Percentiles rank a stretch among this genome's conserved stretches.
Conservation (phyloP, 176 grass and related monocot species). For the Aegilops bicornis region DNA sequence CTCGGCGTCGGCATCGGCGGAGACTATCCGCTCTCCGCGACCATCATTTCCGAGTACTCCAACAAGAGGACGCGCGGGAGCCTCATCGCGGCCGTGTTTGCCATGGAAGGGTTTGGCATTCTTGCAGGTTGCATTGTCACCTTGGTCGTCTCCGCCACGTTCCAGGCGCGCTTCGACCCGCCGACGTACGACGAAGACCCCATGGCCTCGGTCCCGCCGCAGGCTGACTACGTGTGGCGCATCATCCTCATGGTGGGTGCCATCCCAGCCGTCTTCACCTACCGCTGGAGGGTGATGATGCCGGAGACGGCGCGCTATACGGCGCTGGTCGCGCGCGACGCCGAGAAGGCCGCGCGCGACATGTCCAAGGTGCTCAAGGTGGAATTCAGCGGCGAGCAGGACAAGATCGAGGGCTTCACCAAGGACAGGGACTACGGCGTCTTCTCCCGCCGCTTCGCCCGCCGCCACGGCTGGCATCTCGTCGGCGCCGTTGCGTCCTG, state of each 20-base stretch:
- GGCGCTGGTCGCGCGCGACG: constrained; percentile 45
- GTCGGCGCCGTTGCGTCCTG: neutral
- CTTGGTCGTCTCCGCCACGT: constrained; percentile 30
- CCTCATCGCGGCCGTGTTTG: constrained; percentile 25
- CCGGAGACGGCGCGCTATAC: constrained; percentile 72
- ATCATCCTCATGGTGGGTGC: constrained; percentile 63
- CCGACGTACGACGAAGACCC: constrained; percentile 3
- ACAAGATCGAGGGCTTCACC: neutral
- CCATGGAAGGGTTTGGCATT: constrained; percentile 39
- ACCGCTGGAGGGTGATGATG: constrained; percentile 60
- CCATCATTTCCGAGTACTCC: constrained; percentile 79
- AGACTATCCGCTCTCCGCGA: constrained; percentile 65
- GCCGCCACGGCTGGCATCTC: neutral
- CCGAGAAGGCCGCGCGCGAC: constrained; percentile 49
- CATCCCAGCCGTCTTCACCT: constrained; percentile 46
- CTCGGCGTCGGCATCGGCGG: constrained; percentile 69
- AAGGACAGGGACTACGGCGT: neutral
- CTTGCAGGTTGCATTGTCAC: constrained; percentile 35
- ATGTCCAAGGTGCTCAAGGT: constrained; percentile 41
- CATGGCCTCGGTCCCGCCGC: neutral
- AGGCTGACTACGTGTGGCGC: constrained; percentile 55
- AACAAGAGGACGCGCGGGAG: constrained; percentile 53
- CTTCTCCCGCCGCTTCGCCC: neutral
- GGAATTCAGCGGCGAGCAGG: neutral
- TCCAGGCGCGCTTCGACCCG: constrained; percentile 6